Evolutionary conservation across 2,329 filamentous ascomycete species (phyloP), one percentile per base, ranked within the genome.

Genomic region (Cladosporium halotolerans): DNA sequence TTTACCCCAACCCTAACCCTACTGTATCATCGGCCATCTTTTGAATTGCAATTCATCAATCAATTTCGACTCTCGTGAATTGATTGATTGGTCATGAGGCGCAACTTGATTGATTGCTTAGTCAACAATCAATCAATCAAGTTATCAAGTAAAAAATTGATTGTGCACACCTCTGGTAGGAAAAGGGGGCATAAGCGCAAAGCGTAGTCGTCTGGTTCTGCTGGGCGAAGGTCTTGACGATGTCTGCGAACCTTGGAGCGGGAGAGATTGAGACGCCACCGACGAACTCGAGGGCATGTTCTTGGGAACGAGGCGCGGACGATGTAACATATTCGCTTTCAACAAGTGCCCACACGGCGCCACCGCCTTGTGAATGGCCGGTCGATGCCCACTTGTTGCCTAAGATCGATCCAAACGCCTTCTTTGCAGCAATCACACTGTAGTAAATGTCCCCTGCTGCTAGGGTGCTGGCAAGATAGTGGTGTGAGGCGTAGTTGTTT

Each of bases 311-410:
- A 16, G 38, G 38, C 11, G 38, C 38, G 11, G 38, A 14, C 11
- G 38, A 40, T 16, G 11, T n/a, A 9, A 40, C 13, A 16, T 8
- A 40, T 8, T 40, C 38, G 38, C 38, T 40, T 9, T 40, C 38
- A n/a, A 40, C 11, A 3, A 40, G 14, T 3, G 62, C 63, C 76
- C 76, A 79, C 0, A 72, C 70, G 0, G 67, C 53, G n/a, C 67
- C 68, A 7, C 74, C 76, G 18, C 76, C 77, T 61, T 79, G 73
- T 9, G 70, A 74, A 55, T 77, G 73, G 7, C 76, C 75, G 58
- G 75, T 68, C 19, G 70, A 65, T 13, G 77, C 72, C 52, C 76
- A 80, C 0, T 70, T 58, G 1, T 60, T 64, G 1, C 73, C 59
- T 1, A 62, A 57, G 4, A 53, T 9, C 9, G 32, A 1, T 61